Evolutionary conservation across 176 grass and related monocot genomes (phyloP).

Genomic region (Oryza glaberrima): DNA sequence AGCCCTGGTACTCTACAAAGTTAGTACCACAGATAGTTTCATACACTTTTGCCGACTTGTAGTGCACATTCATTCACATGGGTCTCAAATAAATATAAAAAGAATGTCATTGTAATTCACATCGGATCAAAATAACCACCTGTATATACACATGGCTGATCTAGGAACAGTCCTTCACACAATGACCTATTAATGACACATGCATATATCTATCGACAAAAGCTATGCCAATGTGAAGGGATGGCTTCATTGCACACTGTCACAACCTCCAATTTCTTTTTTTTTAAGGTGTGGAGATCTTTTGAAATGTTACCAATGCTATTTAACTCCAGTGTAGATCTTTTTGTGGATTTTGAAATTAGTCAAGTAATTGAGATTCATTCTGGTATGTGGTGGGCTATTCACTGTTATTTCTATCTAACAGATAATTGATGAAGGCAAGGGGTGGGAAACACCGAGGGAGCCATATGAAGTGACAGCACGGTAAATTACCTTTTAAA

Average conservation of each 20-base stretch:
- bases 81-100: background rate
- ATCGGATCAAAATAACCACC: no score
- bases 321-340: constrained; percentile 5
- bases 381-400: constrained; percentile 11
- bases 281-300: no score
- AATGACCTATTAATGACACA: no score
- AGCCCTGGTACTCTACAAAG: background rate
- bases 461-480: constrained; percentile 94
- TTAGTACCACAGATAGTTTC: constrained; percentile 1
- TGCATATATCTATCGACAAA: no score
- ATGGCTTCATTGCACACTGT: no score
- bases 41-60: background rate
- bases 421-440: constrained; percentile 83
- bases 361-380: constrained; percentile 13
- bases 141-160: no score
- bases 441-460: constrained; percentile 98
- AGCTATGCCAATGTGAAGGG: no score
- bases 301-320: no score
- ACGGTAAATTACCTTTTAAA: constrained; percentile 52
- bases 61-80: background rate
- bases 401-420: constrained; percentile 30
- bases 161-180: no score
- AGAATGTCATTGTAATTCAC: no score
- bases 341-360: constrained; percentile 28
- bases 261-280: no score